These are phyloP conservation scores for Nakazawaea wyomingensis DNA, from an alignment of 805 yeast genomes.

Conservation along the genomic window DNA sequence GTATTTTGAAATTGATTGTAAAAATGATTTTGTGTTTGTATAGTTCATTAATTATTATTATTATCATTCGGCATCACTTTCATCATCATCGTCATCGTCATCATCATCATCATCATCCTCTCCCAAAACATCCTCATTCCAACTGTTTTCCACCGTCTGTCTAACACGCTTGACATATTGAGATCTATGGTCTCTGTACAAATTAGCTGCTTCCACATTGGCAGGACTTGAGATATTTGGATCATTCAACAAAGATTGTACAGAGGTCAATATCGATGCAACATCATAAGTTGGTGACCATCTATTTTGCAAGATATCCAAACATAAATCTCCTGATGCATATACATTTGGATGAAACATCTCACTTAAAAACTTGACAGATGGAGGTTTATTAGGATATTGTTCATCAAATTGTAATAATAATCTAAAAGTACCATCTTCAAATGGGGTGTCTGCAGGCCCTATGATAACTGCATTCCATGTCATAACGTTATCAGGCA, in stretches of 20 bases:
- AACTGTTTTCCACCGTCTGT: slow-evolving; percentile 90
- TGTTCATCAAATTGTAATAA: slow-evolving; percentile 90
- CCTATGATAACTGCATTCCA: slow-evolving; percentile 99
- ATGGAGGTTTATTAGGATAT: slow-evolving; percentile 95
- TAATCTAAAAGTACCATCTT: slow-evolving; percentile 92
- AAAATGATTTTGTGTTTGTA: no score
- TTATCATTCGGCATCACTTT: slow-evolving; percentile 15
- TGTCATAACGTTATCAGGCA: slow-evolving; percentile 94
- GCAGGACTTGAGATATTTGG: slow-evolving; percentile 97
- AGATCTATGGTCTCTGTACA: slow-evolving; percentile 90
- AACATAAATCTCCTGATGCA: slow-evolving; percentile 90
- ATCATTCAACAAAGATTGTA: slow-evolving; percentile 88
- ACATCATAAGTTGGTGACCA: slow-evolving; percentile 99
- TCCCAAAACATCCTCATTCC: slow-evolving; percentile 76
- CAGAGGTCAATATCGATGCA: slow-evolving; percentile 87
- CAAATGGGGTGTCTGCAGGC: slow-evolving; percentile 96
- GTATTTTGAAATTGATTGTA: no score
- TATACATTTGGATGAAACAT: slow-evolving; percentile 99
- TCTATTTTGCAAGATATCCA: slow-evolving; percentile 92
- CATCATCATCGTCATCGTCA: slow-evolving; percentile 27
- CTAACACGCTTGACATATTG: slow-evolving; percentile 89
- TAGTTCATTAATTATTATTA: no score
- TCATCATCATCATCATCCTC: slow-evolving; percentile 44
- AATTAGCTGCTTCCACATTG: slow-evolving; percentile 93
- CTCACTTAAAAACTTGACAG: slow-evolving; percentile 82